Percentiles rank a stretch among this genome's conserved stretches.
Evolutionary conservation across 257 asterid species (phyloP).

Genomic region (Ilex asprella): DNA sequence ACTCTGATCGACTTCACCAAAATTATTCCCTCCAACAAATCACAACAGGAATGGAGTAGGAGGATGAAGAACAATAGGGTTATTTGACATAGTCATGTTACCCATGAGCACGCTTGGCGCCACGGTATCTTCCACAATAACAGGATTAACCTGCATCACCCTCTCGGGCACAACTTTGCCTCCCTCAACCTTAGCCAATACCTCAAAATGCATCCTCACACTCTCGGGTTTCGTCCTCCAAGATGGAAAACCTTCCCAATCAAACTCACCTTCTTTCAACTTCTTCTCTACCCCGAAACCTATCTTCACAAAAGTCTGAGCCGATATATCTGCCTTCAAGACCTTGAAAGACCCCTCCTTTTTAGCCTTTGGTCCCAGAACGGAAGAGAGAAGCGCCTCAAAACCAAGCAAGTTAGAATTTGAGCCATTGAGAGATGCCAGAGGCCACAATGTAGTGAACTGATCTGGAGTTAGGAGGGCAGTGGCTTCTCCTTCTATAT

Average conservation of each 20-base stretch:
- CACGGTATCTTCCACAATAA: constrained; percentile 50
- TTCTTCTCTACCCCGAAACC: constrained; percentile 81
- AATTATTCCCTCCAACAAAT: constrained; percentile 7
- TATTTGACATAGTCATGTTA: constrained; percentile 54
- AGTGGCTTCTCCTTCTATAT: constrained; percentile 63
- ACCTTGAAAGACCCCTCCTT: constrained; percentile 75
- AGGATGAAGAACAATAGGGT: constrained; percentile 53
- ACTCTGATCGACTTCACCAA: constrained; percentile 14
- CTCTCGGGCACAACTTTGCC: constrained; percentile 80
- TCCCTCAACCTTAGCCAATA: constrained; percentile 83
- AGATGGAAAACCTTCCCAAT: constrained; percentile 46
- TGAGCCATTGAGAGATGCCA: constrained; percentile 66
- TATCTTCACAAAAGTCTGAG: constrained; percentile 79
- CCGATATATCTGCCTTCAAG: constrained; percentile 77
- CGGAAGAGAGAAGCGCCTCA: constrained; percentile 66
- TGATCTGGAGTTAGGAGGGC: constrained; percentile 45
- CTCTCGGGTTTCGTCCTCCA: constrained; percentile 78
- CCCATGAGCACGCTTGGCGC: constrained; percentile 44
- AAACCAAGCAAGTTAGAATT: constrained; percentile 70
- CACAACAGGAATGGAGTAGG: constrained; percentile 57
- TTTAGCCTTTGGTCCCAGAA: constrained; percentile 61
- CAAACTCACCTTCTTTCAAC: constrained; percentile 34
- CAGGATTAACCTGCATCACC: constrained; percentile 67
- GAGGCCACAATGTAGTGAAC: constrained; percentile 76
- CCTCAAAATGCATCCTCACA: constrained; percentile 87